Conservation (phyloP, 169 alveolate species). For the Babesia bigemina region DNA sequence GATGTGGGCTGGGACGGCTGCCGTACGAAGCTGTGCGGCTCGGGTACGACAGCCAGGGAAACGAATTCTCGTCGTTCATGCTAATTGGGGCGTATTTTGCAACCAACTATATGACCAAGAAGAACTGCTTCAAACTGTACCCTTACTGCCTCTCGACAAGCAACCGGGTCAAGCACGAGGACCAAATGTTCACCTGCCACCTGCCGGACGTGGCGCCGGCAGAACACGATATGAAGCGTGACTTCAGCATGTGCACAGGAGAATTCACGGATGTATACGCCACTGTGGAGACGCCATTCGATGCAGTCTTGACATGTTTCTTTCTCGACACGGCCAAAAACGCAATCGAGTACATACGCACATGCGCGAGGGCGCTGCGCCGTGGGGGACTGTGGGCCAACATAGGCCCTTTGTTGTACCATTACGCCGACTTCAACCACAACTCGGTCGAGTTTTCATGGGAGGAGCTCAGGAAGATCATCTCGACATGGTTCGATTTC, state of each 20-base stretch:
- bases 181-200: slow-evolving; percentile 82
- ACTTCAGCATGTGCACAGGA: slow-evolving; percentile 96
- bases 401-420: slow-evolving; percentile 97
- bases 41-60: slow-evolving; percentile 98
- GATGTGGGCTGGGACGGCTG: slow-evolving; percentile 96
- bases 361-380: slow-evolving; percentile 87
- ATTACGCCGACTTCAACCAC: slow-evolving; percentile 91
- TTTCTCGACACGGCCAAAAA: slow-evolving; percentile 98
- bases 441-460: slow-evolving; percentile 93
- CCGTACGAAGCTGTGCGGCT: slow-evolving; percentile 93
- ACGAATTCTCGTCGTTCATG: slow-evolving; percentile 97
- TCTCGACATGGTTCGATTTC: slow-evolving; percentile 82
- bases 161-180: slow-evolving; percentile 84
- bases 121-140: slow-evolving; percentile 70
- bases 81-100: slow-evolving; percentile 85
- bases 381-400: slow-evolving; percentile 96
- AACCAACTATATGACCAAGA: slow-evolving; percentile 77
- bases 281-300: slow-evolving; percentile 81
- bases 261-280: slow-evolving; percentile 92
- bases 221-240: slow-evolving; percentile 71
- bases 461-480: slow-evolving; percentile 87
- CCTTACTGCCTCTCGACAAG: slow-evolving; percentile 84
- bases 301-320: slow-evolving; percentile 93
- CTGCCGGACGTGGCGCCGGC: slow-evolving; percentile 94
- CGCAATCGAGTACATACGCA: slow-evolving; percentile 91